Percentiles rank a stretch among this genome's conserved stretches.
phyloP scores from a whole-genome alignment of 192 early-diverging fungal genomes.

The Gaertneriomyces semiglobifer region DNA sequence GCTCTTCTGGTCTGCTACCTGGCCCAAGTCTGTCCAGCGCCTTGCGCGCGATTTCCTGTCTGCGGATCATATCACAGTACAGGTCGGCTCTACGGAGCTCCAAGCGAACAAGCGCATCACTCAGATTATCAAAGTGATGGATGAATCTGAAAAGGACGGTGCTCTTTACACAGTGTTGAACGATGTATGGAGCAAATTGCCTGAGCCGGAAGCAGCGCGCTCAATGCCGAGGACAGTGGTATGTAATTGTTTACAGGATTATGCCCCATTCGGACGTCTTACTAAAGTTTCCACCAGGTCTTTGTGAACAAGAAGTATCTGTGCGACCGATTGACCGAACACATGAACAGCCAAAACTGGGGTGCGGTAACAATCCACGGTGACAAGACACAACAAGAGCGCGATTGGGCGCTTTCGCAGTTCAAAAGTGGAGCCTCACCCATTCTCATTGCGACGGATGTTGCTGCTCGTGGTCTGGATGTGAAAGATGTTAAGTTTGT shows the following conservation, averaged over 20 bases:
- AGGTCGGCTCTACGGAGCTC: slow-evolving; percentile 82
- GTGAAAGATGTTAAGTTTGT: slow-evolving; percentile 55
- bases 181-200: slow-evolving; percentile 39
- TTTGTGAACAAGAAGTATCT: slow-evolving; percentile 48
- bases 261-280: no score
- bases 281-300: not conserved
- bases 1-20: slow-evolving; percentile 93
- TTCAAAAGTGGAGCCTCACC: slow-evolving; percentile 85
- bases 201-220: slow-evolving; percentile 38
- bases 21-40: slow-evolving; percentile 86
- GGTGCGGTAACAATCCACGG: slow-evolving; percentile 92
- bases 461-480: slow-evolving; percentile 75
- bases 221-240: slow-evolving; percentile 40
- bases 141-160: slow-evolving; percentile 66
- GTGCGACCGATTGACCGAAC: slow-evolving; percentile 49
- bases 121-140: slow-evolving; percentile 86
- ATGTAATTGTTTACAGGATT: no score
- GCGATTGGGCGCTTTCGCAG: slow-evolving; percentile 92
- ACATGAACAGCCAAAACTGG: slow-evolving; percentile 26
- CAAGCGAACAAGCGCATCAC: slow-evolving; percentile 79
- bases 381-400: slow-evolving; percentile 92
- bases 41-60: slow-evolving; percentile 81
- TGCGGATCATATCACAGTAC: slow-evolving; percentile 75
- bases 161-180: slow-evolving; percentile 63
- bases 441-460: slow-evolving; percentile 98